These are phyloP conservation scores for Fraxinus platypoda DNA, from an alignment of 305 asterid species.

Conservation along the genomic window DNA sequence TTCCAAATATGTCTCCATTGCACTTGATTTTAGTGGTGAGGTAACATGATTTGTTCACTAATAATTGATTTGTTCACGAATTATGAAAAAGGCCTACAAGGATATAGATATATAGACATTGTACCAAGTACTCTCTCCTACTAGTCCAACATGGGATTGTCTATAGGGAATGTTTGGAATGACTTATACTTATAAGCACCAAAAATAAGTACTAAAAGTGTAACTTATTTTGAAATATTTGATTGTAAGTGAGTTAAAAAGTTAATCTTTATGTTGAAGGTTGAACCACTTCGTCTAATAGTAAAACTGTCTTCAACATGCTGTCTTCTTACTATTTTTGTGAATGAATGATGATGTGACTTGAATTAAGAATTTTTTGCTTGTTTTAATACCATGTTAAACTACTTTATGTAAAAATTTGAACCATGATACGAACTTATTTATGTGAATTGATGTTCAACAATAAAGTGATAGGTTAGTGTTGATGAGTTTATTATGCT, in stretches of 20 bases:
- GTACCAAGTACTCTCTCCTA: slow-evolving; percentile 13
- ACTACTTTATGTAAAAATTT: not conserved
- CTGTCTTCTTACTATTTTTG: not conserved
- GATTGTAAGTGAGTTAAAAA: not conserved
- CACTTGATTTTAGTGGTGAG: slow-evolving; percentile 43
- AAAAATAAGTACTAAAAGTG: too few relatives aligned
- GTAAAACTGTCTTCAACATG: too few relatives aligned
- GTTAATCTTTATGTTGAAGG: not conserved
- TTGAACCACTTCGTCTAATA: not conserved
- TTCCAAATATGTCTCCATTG: slow-evolving; percentile 36
- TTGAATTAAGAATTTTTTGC: not conserved
- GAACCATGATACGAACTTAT: not conserved
- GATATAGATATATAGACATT: slow-evolving; percentile 16
- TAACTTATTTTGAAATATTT: not conserved
- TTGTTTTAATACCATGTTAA: not conserved
- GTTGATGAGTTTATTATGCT: not conserved
- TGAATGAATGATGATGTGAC: not conserved
- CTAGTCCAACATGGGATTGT: slow-evolving; percentile 25
- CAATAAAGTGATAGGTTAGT: not conserved
- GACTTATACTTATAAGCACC: too few relatives aligned
- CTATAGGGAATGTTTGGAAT: not conserved
- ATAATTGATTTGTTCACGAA: slow-evolving; percentile 43
- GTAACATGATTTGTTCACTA: slow-evolving; percentile 54
- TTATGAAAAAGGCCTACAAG: slow-evolving; percentile 29
- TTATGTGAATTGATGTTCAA: not conserved